Evolutionary conservation across 148 eudicot species (phyloP).

Genomic region (Drosera capensis): DNA sequence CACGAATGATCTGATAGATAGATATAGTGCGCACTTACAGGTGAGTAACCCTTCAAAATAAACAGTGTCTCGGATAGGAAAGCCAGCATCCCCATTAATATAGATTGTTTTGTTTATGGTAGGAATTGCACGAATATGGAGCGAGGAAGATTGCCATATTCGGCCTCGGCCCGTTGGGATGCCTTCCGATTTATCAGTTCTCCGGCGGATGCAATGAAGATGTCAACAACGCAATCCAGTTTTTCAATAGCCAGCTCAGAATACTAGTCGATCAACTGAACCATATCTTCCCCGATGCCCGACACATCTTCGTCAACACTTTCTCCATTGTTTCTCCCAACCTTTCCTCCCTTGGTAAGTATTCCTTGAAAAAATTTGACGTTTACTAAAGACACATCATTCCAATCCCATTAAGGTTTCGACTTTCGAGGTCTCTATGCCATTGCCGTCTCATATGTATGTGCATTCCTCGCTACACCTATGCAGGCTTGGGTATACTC

Average conservation of each 20-base stretch:
- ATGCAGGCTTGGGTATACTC: neutral
- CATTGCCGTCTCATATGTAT: too few species aligned
- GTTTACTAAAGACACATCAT: neutral
- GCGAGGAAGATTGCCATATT: conserved; percentile 26
- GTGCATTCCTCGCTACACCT: too few species aligned
- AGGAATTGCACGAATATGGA: conserved; percentile 19
- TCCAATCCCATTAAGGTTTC: neutral
- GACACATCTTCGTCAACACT: conserved; percentile 13
- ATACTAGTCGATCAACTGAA: conserved; percentile 14
- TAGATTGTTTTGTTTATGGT: neutral
- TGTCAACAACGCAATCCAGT: conserved; percentile 7
- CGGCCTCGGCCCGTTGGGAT: conserved; percentile 22
- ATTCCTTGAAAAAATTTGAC: too few species aligned
- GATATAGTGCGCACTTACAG: conserved; percentile 7
- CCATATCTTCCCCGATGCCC: conserved; percentile 6
- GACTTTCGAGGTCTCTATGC: too few species aligned
- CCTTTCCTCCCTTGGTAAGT: conserved; percentile 3
- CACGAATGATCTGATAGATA: conserved; percentile 1
- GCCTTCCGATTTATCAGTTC: conserved; percentile 9
- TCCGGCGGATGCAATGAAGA: conserved; percentile 7
- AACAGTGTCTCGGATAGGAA: too few species aligned
- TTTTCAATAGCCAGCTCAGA: conserved; percentile 12
- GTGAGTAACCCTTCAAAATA: too few species aligned
- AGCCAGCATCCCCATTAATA: too few species aligned
- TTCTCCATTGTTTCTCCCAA: conserved; percentile 4